Base-by-base conservation (phyloP, 352 stramenopile genomes). In the Elongisporangium undulatum region DNA sequence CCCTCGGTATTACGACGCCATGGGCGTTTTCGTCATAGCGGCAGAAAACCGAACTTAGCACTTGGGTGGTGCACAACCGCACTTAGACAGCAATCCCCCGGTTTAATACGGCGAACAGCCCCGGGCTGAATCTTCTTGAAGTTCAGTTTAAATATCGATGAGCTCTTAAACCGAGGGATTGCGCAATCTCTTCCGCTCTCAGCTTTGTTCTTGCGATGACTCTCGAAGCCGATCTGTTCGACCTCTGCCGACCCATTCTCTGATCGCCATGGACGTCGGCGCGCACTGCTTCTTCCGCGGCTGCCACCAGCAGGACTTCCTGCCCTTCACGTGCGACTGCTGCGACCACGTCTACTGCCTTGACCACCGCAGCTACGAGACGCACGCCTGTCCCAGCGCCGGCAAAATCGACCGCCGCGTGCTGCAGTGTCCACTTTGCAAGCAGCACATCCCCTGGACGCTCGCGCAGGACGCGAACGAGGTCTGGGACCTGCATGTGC, bases 301-400 rank as follows among this genome's bases (percentile, higher is more conserved):
- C 16, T 94, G 84, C 58, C 68, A 82, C 52, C 84, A 94, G 62
- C 72, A 87, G 62, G 87, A 96, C 62, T 96, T 96, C 58, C 68
- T 96, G 24, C 87, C 87, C 3, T 96, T 96, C 69, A 81, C 67
- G 29, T 96, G 87, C 68, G 84, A 96, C 69, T 93, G 85, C 61
- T 96, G 87, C 71, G 53, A 53, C 23, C 72, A 73, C 54, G 67
- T 94, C 51, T 96, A 94, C 60, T 96, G 87, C 62, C 77, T 96
- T n/a, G 71, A 84, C 15, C 87, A 96, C 59, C 85, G 87, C 56
- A 91, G 72, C 53, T 93, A 94, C 60, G 72, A 85, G 58, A 69
- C 73, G 9, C 87, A 96, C 69, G 69, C 71, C 53, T 96, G 87
- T 51, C 75, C 81, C 0, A 74, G 74, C 13, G 78, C 79, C 2